Conservation (phyloP, 2,329 filamentous ascomycete genomes). For the Penicillium verrucosum region DNA sequence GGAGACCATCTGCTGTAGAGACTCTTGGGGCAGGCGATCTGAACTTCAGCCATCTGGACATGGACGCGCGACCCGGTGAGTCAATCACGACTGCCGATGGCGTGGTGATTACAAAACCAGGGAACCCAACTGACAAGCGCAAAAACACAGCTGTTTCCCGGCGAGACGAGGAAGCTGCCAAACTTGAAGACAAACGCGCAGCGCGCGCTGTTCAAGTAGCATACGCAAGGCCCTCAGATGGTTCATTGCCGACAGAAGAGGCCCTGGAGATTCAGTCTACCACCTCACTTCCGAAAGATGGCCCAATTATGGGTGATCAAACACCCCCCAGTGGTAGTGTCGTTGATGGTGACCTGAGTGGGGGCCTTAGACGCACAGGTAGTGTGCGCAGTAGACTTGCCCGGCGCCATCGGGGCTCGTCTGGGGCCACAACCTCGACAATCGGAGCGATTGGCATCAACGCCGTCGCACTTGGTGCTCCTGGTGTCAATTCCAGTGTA, state of each 20-base stretch:
- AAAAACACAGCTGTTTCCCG: conserved; percentile 37
- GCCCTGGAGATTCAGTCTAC: conserved; percentile 30
- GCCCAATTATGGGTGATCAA: conserved; percentile 51
- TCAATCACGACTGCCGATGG: conserved; percentile 39
- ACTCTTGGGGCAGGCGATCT: conserved; percentile 87
- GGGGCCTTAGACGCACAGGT: conserved; percentile 58
- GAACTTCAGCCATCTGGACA: conserved; percentile 82
- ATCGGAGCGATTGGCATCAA: conserved; percentile 72
- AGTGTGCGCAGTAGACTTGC: conserved; percentile 66
- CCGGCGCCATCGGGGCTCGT: conserved; percentile 76
- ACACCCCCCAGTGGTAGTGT: conserved; percentile 65
- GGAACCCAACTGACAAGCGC: conserved; percentile 31
- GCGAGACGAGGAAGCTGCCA: conserved; percentile 54
- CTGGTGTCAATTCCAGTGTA: conserved; percentile 55
- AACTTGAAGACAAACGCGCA: conserved; percentile 57
- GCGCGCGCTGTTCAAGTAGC: conserved; percentile 60
- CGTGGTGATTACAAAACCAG: conserved; percentile 37
- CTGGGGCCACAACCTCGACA: conserved; percentile 64
- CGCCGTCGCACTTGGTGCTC: conserved; percentile 65
- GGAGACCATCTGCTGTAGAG: conserved; percentile 74
- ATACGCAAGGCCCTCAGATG: conserved; percentile 48
- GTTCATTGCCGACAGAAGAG: conserved; percentile 37
- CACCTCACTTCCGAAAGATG: conserved; percentile 28
- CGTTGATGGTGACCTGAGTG: conserved; percentile 58
- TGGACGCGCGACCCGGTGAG: conserved; percentile 46